Evolutionary conservation across 1,139 yeast genomes (phyloP), one percentile per base, ranked within the genome.

Genomic region (Blastobotrys petasosporus): DNA sequence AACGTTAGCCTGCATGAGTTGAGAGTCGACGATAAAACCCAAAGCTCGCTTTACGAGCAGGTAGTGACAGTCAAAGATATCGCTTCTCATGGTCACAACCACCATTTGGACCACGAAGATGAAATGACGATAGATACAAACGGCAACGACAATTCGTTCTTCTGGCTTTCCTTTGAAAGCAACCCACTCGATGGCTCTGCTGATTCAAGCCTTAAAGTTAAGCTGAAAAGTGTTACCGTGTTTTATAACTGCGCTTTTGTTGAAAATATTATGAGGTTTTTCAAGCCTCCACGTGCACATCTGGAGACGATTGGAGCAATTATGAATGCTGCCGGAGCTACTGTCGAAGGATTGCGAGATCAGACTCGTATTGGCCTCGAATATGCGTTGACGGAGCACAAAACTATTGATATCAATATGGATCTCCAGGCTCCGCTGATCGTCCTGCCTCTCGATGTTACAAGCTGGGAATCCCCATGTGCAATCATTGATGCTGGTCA

Each of bases 401-500:
- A 90, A 61, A 90, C 97, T 0, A 69, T 90, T 44, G 83, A 87
- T 60, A 77, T 90, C 23, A 80, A 85, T 56, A 74, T 92, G 51
- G 97, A 94, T 63, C 70, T 94, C 42, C 96, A 90, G 60, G 95
- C 98, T 0, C 98, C 99, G 0, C 71, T 94, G 53, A 79, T 94
- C 28, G 85, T 92, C n/a, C 58, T 92, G 34, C 98, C 98, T 0
- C 70, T 87, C 16, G 86, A 87, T 59, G 85, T 95, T 0, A 75
- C 79, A 11, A 79, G 78, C 53, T 80, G 86, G 80, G 74, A 83
- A 37, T 80, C 97, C 0, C 94, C 97, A 0, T 95, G 95, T 51
- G 90, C 92, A 3, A 79, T 92, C 11, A 72, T 94, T 47, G 98
- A 94, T 73, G 97, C 97, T 11, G 99, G 99, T 59, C 97, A 92